Evolutionary conservation across 345 rosid genomes (phyloP).

Genomic region (thale cress (Arabidopsis thaliana)): DNA sequence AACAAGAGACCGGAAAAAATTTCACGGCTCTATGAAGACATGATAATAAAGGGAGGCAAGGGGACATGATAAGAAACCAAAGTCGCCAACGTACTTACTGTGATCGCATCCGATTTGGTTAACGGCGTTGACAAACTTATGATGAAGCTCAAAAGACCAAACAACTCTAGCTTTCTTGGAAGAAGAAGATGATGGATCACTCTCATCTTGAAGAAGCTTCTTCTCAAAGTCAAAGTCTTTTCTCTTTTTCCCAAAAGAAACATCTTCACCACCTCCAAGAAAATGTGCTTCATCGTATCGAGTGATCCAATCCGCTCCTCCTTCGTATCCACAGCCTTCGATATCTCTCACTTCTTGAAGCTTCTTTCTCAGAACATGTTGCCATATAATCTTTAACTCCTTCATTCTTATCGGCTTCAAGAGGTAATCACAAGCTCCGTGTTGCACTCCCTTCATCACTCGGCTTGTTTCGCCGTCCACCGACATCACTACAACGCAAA

Average conservation of each 20-base stretch:
- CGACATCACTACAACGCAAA: slow-evolving; percentile 76
- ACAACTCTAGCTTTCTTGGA: slow-evolving; percentile 90
- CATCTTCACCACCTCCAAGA: slow-evolving; percentile 66
- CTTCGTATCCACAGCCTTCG: slow-evolving; percentile 56
- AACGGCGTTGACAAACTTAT: slow-evolving; percentile 95
- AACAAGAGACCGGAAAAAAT: slow-evolving; percentile 47
- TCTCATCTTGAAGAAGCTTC: slow-evolving; percentile 66
- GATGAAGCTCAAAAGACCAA: slow-evolving; percentile 93
- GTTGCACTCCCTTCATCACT: slow-evolving; percentile 95
- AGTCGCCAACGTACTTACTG: slow-evolving; percentile 78
- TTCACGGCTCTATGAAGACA: slow-evolving; percentile 35
- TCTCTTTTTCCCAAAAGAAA: slow-evolving; percentile 57
- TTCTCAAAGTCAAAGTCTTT: slow-evolving; percentile 68
- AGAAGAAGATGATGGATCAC: slow-evolving; percentile 56
- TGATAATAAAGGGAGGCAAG: slow-evolving; percentile 22
- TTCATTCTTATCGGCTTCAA: slow-evolving; percentile 97
- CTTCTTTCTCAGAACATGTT: slow-evolving; percentile 86
- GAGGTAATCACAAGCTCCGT: slow-evolving; percentile 96
- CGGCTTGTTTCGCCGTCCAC: slow-evolving; percentile 94
- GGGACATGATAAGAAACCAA: slow-evolving; percentile 15
- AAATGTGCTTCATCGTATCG: slow-evolving; percentile 60
- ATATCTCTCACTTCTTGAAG: slow-evolving; percentile 81
- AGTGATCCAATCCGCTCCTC: slow-evolving; percentile 57
- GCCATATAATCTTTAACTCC: slow-evolving; percentile 98
- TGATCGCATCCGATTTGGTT: slow-evolving; percentile 87